Evolutionary conservation across 1,139 yeast genomes (phyloP).

Genomic region (Suhomyces choctaworum): DNA sequence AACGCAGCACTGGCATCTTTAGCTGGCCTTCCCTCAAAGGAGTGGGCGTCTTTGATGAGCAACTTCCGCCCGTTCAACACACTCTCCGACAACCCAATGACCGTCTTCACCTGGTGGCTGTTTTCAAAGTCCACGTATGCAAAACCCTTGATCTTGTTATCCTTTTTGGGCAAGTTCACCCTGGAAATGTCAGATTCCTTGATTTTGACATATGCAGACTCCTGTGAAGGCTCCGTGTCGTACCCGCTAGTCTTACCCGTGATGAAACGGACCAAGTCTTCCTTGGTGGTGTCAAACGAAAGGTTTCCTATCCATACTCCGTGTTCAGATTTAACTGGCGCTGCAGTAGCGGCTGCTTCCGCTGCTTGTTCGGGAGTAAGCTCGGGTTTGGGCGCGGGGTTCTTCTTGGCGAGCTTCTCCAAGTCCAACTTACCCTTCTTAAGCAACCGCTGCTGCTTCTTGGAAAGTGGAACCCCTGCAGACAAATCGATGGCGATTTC

Average conservation of each 20-base stretch:
- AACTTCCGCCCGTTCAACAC: constrained; percentile 81
- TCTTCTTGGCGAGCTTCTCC: constrained; percentile 54
- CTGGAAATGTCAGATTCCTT: constrained; percentile 55
- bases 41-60: constrained; percentile 76
- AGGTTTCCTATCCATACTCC: constrained; percentile 97
- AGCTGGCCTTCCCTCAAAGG: constrained; percentile 87
- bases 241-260: constrained; percentile 53
- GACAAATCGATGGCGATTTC: constrained; percentile 81
- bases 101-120: constrained; percentile 60
- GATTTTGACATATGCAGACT: constrained; percentile 42
- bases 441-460: constrained; percentile 83
- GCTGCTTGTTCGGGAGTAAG: constrained; percentile 30
- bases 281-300: constrained; percentile 79
- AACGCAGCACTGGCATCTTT: constrained; percentile 44
- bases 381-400: constrained; percentile 46
- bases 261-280: constrained; percentile 68
- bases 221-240: constrained; percentile 18
- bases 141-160: constrained; percentile 74
- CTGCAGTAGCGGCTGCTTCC: constrained; percentile 25
- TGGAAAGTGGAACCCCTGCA: constrained; percentile 81
- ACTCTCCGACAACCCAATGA: constrained; percentile 67
- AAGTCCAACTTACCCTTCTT: constrained; percentile 75
- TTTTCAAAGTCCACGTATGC: constrained; percentile 86
- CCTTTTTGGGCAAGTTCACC: constrained; percentile 66
- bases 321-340: constrained; percentile 48